Base-by-base conservation (phyloP, 768 basidiomycete genomes). In the Ephemerocybe angulata region DNA sequence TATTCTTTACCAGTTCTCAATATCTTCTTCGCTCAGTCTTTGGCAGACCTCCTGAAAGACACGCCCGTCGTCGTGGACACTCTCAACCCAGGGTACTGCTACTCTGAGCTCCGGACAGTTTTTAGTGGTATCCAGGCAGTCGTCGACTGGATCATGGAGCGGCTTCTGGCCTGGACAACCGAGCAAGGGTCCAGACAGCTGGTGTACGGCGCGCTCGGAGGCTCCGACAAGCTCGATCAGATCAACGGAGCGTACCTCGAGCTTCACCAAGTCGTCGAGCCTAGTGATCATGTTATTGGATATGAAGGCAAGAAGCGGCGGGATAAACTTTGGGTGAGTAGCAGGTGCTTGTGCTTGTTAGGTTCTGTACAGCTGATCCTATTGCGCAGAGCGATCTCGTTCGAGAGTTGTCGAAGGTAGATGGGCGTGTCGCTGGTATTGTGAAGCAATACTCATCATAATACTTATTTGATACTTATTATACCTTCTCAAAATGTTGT, bases 61-160 rank as follows among this genome's bases (percentile, higher is more conserved):
- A 58, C 65, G 12, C 53, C 67, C 0, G 53, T 77, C 22, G 70
- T 74, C n/a, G 66, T 75, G 37, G 66, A 72, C 53, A 38, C 66
- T 17, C 70, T 75, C n/a, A 73, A 73, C 40, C 79, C 78, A 17
- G 77, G 76, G 13, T 76, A 69, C 53, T 78, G 76, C 58, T 51
- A 65, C 37, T 77, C 76, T 1, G 67, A 72, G 30, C 59, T 79
- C 1, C 61, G 63, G 0, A 60, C 67, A 17, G 56, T 57, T 7
- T 25, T 72, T 1, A 57, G 51, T 6, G 63, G 62, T 1, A 3
- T 65, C n/a, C 24, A 48, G 27, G 50, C 60, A 1, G 24, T 52
- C n/a, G 5, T 70, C n/a, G 48, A 57, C 28, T 57, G 61, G 56
- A 19, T 72, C 3, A 62, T 75, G 61, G 69, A 74, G 46, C 62